A percentile compares a stretch with the other conserved stretches of the same genome.
Evolutionary conservation across 805 yeast species (phyloP).

Genomic region (Candida dajiaensis): DNA sequence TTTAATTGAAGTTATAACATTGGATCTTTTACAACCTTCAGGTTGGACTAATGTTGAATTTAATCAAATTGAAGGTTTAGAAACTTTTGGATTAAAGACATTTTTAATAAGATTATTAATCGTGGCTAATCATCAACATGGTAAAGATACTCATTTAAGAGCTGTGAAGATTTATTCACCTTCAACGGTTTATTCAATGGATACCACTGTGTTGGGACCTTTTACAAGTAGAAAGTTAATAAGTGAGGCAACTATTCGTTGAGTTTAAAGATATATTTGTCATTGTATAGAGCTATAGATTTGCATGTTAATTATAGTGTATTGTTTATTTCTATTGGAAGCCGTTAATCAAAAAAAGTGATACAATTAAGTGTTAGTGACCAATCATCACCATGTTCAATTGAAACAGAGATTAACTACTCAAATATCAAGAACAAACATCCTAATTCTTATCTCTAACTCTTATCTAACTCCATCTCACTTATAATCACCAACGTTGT

Average conservation of each 20-base stretch:
- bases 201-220: slow-evolving; percentile 18
- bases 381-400: too few relatives aligned
- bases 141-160: slow-evolving; percentile 89
- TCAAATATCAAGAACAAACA: too few relatives aligned
- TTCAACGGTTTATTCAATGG: slow-evolving; percentile 22
- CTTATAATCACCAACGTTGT: slow-evolving; percentile 50
- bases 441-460: too few relatives aligned
- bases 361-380: too few relatives aligned
- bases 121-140: slow-evolving; percentile 82
- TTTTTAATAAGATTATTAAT: slow-evolving; percentile 59
- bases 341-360: too few relatives aligned
- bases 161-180: slow-evolving; percentile 59
- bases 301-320: too few relatives aligned
- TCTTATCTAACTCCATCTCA: too few relatives aligned
- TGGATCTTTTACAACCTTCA: slow-evolving; percentile 55
- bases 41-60: slow-evolving; percentile 76
- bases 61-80: slow-evolving; percentile 23
- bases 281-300: too few relatives aligned
- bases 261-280: too few relatives aligned
- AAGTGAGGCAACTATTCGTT: slow-evolving; percentile 19
- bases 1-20: slow-evolving; percentile 55
- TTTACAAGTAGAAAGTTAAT: slow-evolving; percentile 21
- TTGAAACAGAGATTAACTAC: too few relatives aligned
- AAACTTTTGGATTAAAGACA: slow-evolving; percentile 58
- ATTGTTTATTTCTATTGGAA: too few relatives aligned